Base-by-base conservation (phyloP, 345 rosid species). In the Syzygium aqueum region DNA sequence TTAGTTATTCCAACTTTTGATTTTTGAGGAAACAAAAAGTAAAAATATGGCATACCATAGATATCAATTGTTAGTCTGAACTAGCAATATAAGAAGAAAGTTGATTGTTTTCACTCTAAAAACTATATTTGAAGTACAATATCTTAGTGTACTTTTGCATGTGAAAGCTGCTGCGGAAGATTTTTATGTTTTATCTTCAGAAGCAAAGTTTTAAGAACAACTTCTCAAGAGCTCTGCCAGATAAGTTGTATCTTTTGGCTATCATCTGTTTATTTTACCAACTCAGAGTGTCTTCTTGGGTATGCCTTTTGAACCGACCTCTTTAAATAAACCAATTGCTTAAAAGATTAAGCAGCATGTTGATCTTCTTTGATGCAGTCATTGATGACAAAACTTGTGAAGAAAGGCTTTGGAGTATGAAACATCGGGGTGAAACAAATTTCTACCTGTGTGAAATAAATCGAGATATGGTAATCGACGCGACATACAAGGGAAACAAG, bases 361-460 rank as follows among this genome's bases (percentile, higher is more conserved):
- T 5, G 43, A 82, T 73, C 63, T 67, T 85, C 63, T 67, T 88
- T 86, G 50, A 16, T 90, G 90, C 92, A 98, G 99, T 98, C 88
- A 98, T 97, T 84, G 97, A 98, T 91, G 99, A 96, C 89, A 95
- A 96, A 90, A 95, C 95, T 57, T 98, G 99, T 88, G 94, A 94
- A 89, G 98, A 96, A 92, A 95, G 99, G 92, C 99, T 96, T 88
- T 93, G 95, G 98, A 94, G 92, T 87, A 91, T 96, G 99, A 95
- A 95, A 88, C 95, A 89, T 78, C 92, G 91, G 6, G 97, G 94
- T n/a, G 97, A 94, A 93, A 98, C 96, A 88, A 94, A 98, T 67
- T 98, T 96, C 89, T 98, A 98, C 89, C 85, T 96, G 89, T 96
- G 99, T 90, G 98, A 96, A 93, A 98, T 98, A 86, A 94, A 94